Base-by-base conservation (phyloP, 148 eudicot genomes). In the Amaranthus hypochondriacus region DNA sequence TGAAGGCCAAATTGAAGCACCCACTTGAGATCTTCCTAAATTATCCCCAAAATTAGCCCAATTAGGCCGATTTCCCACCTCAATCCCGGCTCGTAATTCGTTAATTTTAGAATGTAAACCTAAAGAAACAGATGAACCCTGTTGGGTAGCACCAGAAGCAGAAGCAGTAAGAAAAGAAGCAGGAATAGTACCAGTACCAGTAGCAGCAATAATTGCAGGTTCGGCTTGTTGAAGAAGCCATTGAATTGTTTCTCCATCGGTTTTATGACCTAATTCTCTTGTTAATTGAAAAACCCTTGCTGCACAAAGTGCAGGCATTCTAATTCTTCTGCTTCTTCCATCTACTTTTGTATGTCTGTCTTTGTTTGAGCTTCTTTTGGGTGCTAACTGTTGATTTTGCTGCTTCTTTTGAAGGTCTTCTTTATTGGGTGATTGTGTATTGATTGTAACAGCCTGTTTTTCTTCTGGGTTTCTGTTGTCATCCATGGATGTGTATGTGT, bases 341-440 rank as follows among this genome's bases (percentile, higher is more conserved):
- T 92, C 97, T 0, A 92, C 97, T 66, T 92, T 92, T 3, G 97
- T 92, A 83, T 92, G 97, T 4, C 97, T 49, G 78, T 92, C 97
- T 74, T 92, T 92, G 85, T 88, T 92, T 4, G 97, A 85, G 61
- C 56, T 83, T 9, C 95, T 48, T 54, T 89, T 92, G 0, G 92
- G 92, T 1, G 86, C 89, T 42, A 89, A 64, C 47, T 79, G 80
- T 56, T 81, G 74, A 10, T 57, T 28, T 5, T 58, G 67, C 3
- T 48, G 76, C 8, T 65, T 44, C 50, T 66, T 57, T 39, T 52
- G 71, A 28, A 51, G 55, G 44, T 60, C 57, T 2, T 84, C 88
- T 56, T 83, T 85, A 62, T 79, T 82, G 56, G 58, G 28, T 21
- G 73, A 7, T 0, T 59, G 15, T 4, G 78, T 13, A 21, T 69